Evolutionary conservation across 2,329 filamentous ascomycete species (phyloP), one percentile per base, ranked within the genome.

Genomic region (Chaetomiaceae sp.): DNA sequence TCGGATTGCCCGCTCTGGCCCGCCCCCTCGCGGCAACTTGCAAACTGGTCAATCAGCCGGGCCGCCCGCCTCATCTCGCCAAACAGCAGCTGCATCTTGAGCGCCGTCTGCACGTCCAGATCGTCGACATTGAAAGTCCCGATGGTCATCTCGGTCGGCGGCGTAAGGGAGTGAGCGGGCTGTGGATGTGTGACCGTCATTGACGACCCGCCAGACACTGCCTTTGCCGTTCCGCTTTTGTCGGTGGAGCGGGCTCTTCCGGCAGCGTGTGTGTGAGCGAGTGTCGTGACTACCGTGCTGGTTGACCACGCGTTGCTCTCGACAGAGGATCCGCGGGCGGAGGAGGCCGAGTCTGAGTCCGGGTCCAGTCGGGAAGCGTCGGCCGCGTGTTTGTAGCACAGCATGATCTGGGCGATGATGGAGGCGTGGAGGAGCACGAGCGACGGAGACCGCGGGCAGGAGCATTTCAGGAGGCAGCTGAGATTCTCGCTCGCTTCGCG

Each of bases 391-490:
- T 34, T 27, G 19, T 41, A 41, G 27, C 38, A 41, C 10, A 22
- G 20, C 17, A 41, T 15, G 10, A 41, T n/a, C 10, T 29, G 38
- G 4, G 38, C 33, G 17, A 41, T 33, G 27, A 41, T 34, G 18
- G 38, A 24, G 2, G 29, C 38, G 15, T 41, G 24, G 15, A 41
- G 27, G 18, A 41, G 17, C 8, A 7, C n/a, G 4, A 32, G 17
- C 18, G 73, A 49, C 71, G 70, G 11, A 60, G 57, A 2, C 72
- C 62, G 0, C 10, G 17, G 11, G 18, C 38, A 41, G 67, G 27
- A 15, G 19, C 38, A 41, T 6, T 6, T 7, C 18, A 41, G 29
- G 7, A 41, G 29, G 17, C 18, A 12, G 12, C 18, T n/a, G 27
- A 41, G 38, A 5, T 18, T 27, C 18, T 22, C 38, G 27, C 17